Base-by-base conservation (phyloP, 495 filamentous ascomycete genomes). In the Hypomontagnella submonticulosa region DNA sequence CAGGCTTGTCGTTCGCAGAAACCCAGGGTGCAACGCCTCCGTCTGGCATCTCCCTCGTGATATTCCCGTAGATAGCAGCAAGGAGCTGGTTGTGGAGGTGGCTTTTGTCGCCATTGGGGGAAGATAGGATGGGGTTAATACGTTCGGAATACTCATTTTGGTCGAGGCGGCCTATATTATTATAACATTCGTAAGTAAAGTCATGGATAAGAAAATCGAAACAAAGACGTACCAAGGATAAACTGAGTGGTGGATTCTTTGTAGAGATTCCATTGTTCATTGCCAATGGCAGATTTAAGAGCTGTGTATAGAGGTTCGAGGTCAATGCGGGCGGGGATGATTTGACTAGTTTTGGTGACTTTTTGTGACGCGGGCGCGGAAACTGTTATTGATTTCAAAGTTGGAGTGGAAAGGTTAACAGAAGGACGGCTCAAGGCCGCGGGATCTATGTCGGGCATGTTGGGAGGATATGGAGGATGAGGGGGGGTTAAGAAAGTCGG, bases 21-120 rank as follows among this genome's bases (percentile, higher is more conserved):
- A 99, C 95, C 93, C 93, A 99, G 67, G 86, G 90, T 60, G 95
- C 96, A 67, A 96, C 90, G 65, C 92, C 93, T 76, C 90, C 88
- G 72, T 97, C 93, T 4, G 95, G 95, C 71, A 91, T 87, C 75
- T 99, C 95, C 58, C 95, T 85, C 19, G 86, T 89, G 46, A 91
- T 83, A 79, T 99, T 99, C 61, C 85, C 90, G 71, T 90, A 90
- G 71, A 99, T 89, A 36, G 90, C 92, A 71, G 87, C 85, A 51
- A 97, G 76, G 53, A 98, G 88, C 72, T 92, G 90, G 75, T 99
- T 99, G 76, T 99, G 95, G 13, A 95, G 85, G 73, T 96, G 91
- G 71, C 89, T 86, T 43, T 78, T 89, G 71, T 87, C 83, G 46
- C 89, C 85, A 71, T 89, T 86, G 50, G 86, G 83, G 66, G 88